Base-by-base conservation (phyloP, 306 rosid species). In the Cyclanthera cordifolia region DNA sequence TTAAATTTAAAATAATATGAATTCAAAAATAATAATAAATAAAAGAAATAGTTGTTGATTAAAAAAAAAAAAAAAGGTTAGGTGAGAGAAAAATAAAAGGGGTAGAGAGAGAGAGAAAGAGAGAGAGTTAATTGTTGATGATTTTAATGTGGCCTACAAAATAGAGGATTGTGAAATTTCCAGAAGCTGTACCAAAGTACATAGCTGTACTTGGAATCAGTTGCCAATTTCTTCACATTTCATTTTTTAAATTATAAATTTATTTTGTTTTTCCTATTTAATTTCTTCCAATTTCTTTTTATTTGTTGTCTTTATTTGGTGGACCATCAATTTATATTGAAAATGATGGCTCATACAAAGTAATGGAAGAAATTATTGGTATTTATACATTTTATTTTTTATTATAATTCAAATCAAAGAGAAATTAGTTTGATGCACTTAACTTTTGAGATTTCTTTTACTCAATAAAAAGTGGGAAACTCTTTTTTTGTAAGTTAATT, bases 151-250 rank as follows among this genome's bases (percentile, higher is more conserved):
- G 69, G 37, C 52, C 52, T 63, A 41, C 32, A 63, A 41, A 63
- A 63, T 64, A 50, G 25, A 64, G 69, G 69, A 43, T 63, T 63
- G 69, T 19, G 69, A 63, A 63, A 63, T 63, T 63, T 63, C 34
- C 6, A 63, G 34, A 43, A 12, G 69, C 19, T 64, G 69, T 43
- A 41, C 34, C 34, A 64, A 64, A 64, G 69, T 64, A 64, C 69
- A 43, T 64, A 43, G 34, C 69, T 64, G 69, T 64, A 64, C 69
- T 64, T 64, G 53, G 52, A 64, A 64, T 64, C 69, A 11, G 34
- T 21, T 64, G 12, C 69, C 69, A 63, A 39, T 43, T 15, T 15
- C 48, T 32, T 8, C 41, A n/a, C 41, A 34, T 34, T 8, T 34
- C 41, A 0, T 43, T 43, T 43, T 43, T 43, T 2, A 9, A 43